Evolutionary conservation across 306 rosid genomes (phyloP).

Genomic region (Betula pendula): DNA sequence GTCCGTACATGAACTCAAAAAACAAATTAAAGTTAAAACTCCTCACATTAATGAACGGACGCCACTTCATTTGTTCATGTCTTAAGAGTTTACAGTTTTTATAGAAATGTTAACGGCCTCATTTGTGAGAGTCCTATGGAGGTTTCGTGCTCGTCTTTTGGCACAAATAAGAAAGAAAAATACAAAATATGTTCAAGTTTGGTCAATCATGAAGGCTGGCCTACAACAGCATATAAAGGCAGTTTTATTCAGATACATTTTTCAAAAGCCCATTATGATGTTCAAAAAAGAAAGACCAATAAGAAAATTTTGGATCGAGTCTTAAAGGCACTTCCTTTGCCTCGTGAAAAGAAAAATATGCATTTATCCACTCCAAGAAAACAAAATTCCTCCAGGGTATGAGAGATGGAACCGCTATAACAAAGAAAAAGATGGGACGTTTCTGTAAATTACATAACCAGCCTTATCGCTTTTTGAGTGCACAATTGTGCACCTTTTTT

Average conservation of each 20-base stretch:
- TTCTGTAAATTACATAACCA: conserved; percentile 22
- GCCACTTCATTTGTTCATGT: too few species aligned
- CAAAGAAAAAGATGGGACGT: neutral
- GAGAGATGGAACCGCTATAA: too few species aligned
- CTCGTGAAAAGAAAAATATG: neutral
- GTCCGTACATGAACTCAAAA: too few species aligned
- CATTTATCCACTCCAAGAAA: neutral
- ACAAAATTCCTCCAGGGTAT: neutral
- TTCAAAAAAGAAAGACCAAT: neutral
- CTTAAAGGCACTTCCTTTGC: too few species aligned
- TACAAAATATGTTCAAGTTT: too few species aligned
- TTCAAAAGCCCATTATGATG: neutral
- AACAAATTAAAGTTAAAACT: too few species aligned
- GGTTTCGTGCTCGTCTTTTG: too few species aligned
- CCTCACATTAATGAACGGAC: too few species aligned
- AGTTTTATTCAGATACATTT: neutral
- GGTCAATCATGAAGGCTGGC: neutral
- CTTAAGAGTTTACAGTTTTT: too few species aligned
- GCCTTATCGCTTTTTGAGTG: conserved; percentile 22
- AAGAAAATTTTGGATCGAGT: neutral
- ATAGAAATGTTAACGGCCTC: too few species aligned
- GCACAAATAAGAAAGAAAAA: too few species aligned
- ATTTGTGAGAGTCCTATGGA: too few species aligned
- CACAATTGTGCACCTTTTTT: conserved; percentile 31
- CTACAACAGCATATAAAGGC: neutral